Evolutionary conservation across 192 early-diverging fungal species (phyloP).

Genomic region (Funneliformis mosseae): DNA sequence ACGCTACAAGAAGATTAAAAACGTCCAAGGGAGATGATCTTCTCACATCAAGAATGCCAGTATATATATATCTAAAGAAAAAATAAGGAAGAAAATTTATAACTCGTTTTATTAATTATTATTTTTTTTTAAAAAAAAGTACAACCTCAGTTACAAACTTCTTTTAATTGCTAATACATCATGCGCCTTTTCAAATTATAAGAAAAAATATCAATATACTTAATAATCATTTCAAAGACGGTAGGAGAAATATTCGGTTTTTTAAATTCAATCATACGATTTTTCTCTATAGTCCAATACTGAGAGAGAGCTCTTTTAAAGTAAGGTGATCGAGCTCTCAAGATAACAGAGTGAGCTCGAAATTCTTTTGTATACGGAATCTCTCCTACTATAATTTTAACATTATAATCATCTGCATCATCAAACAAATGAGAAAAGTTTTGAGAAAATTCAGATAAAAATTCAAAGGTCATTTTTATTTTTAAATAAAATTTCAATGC

Average conservation of each 20-base stretch:
- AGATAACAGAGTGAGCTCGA: constrained; percentile 5
- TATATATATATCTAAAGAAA: constrained; percentile 19
- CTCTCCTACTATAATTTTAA: constrained; percentile 7
- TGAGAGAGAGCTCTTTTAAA: too few species aligned
- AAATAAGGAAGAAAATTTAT: neutral
- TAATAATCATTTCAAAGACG: constrained; percentile 3
- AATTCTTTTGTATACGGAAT: constrained; percentile 3
- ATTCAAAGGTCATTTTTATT: neutral
- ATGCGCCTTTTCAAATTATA: too few species aligned
- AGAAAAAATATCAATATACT: neutral
- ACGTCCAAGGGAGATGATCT: neutral
- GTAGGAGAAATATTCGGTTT: neutral
- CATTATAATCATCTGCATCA: constrained; percentile 14
- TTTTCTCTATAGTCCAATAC: neutral
- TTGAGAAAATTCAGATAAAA: neutral
- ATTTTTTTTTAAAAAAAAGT: too few species aligned
- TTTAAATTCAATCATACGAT: constrained; percentile 7
- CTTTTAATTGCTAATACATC: neutral
- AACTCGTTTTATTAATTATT: too few species aligned
- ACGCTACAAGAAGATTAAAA: neutral
- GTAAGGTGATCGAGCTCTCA: neutral
- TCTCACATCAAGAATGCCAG: neutral
- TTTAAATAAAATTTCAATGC: too few species aligned
- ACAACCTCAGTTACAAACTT: too few species aligned
- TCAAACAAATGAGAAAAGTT: neutral